Evolutionary conservation across 176 grass and related monocot genomes (phyloP).

Genomic region (Panicum miliaceum): DNA sequence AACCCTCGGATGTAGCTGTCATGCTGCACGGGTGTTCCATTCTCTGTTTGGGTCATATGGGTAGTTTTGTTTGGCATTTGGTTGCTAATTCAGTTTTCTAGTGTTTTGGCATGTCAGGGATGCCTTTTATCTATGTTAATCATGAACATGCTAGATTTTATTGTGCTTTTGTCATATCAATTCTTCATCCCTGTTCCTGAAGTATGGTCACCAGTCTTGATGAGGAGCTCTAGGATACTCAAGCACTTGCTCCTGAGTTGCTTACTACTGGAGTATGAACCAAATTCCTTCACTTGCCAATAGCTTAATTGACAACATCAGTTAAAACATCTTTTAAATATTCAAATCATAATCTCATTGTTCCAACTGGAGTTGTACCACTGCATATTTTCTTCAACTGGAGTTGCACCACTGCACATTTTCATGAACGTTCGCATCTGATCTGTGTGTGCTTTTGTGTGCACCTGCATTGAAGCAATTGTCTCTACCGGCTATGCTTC

Average conservation of each 20-base stretch:
- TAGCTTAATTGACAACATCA: neutral
- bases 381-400: neutral
- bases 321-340: neutral
- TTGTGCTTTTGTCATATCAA: neutral
- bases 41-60: neutral
- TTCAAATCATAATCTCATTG: neutral
- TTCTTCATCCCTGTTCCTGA: conserved; percentile 1
- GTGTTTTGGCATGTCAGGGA: conserved; percentile 7
- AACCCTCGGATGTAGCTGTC: neutral
- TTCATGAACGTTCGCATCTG: neutral
- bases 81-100: conserved; percentile 9
- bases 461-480: neutral
- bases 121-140: conserved; percentile 4
- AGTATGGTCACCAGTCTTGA: conserved; percentile 2
- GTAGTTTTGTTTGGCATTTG: neutral
- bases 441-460: neutral
- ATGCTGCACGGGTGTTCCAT: neutral
- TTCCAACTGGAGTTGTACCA: neutral
- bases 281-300: conserved; percentile 23
- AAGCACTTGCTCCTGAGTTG: neutral
- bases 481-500: conserved; percentile 13
- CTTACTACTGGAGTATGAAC: neutral
- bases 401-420: neutral
- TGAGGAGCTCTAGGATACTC: conserved; percentile 2
- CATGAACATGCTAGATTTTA: neutral